Evolutionary conservation across 2,329 filamentous ascomycete genomes (phyloP), one percentile per base, ranked within the genome.

Genomic region (Lachnellula occidentalis): DNA sequence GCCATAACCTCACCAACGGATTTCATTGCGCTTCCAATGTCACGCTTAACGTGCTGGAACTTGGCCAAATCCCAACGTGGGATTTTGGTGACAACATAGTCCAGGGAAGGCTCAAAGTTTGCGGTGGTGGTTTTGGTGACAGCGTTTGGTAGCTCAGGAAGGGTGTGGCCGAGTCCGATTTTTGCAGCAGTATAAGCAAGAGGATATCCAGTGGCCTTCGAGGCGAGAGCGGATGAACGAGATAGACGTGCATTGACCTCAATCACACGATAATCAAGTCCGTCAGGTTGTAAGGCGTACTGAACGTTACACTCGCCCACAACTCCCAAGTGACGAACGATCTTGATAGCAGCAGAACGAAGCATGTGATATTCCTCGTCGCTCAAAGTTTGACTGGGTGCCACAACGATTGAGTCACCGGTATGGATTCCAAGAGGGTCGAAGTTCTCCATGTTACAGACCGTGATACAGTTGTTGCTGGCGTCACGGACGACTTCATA

Each of bases 311-410:
- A 99, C 77, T 99, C 94, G 72, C 94, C 94, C 47, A 97, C 92
- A 49, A 99, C 94, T 64, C 92, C 92, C 62, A 99, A 80, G 73
- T 99, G 94, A 60, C 94, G 88, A 66, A 99, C 89, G 68, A 99
- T 96, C 80, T 97, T 97, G 78, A 97, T 96, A 46, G 94, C 90
- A 59, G 94, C 92, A 42, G 91, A 90, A 67, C 94, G 90, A 65
- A 99, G 89, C 94, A 99, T 97, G 78, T 99, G 92, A 73, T 97
- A 99, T 74, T 99, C 94, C 78, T 97, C 94, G 66, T 99, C 94
- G 68, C 89, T 95, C 68, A 99, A 79, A 22, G 94, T 99, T 76
- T 99, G 94, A 75, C 88, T 94, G 48, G 94, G 94, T 41, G 94
- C 94, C 57, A 97, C 92, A 60, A 99, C 94, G 67, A 99, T 99